These are phyloP conservation scores for Begonia loranthoides DNA, from an alignment of 306 rosid species.

Conservation along the genomic window DNA sequence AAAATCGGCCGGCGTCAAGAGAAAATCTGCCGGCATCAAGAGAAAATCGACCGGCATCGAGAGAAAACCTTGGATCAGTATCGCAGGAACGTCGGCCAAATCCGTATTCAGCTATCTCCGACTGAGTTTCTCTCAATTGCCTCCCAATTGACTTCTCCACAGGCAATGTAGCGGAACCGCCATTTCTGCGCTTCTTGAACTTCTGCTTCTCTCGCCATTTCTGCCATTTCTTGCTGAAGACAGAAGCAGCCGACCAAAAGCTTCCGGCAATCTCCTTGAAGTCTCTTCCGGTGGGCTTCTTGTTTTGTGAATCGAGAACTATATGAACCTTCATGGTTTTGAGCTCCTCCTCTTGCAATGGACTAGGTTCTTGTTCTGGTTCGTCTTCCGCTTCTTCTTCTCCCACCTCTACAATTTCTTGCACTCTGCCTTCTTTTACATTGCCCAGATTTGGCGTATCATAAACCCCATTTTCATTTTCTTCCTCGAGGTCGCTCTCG, in stretches of 20 bases:
- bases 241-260: slow-evolving; percentile 96
- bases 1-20: slow-evolving; percentile 63
- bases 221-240: slow-evolving; percentile 91
- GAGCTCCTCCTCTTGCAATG: slow-evolving; percentile 26
- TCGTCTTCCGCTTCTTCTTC: slow-evolving; percentile 12
- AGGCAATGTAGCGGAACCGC: slow-evolving; percentile 64
- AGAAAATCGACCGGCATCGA: slow-evolving; percentile 61
- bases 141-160: slow-evolving; percentile 91
- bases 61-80: slow-evolving; percentile 92
- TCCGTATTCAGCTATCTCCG: slow-evolving; percentile 97
- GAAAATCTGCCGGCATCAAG: slow-evolving; percentile 57
- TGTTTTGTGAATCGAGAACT: slow-evolving; percentile 77
- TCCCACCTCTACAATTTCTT: slow-evolving; percentile 44
- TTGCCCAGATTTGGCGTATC: slow-evolving; percentile 24
- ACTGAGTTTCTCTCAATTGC: slow-evolving; percentile 93
- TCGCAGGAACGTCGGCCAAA: slow-evolving; percentile 95
- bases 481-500: slow-evolving; percentile 15
- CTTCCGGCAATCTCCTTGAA: slow-evolving; percentile 89
- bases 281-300: slow-evolving; percentile 64
- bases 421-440: slow-evolving; percentile 45
- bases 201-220: slow-evolving; percentile 98
- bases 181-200: slow-evolving; percentile 69
- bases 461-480: slow-evolving; percentile 21
- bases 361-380: slow-evolving; percentile 6
- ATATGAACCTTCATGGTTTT: slow-evolving; percentile 85